These are phyloP conservation scores for Botrytis galanthina DNA, from an alignment of 2,329 filamentous ascomycete species.

Conservation along the genomic window DNA sequence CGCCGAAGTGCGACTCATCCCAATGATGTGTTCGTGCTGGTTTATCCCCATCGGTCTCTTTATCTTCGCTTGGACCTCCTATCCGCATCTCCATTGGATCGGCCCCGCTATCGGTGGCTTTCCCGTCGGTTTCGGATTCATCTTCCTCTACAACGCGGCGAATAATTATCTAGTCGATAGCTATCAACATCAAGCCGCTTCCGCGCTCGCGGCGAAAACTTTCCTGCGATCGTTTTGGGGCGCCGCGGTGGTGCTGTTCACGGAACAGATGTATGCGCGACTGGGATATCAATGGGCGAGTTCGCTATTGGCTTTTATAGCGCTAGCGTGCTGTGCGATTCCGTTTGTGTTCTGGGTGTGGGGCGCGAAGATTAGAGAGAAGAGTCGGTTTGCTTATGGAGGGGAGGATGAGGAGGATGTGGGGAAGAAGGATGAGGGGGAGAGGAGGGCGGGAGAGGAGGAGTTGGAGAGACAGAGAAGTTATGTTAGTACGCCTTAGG, in stretches of 20 bases:
- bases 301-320: slow-evolving; percentile 69
- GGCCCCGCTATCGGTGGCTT: slow-evolving; percentile 58
- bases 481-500: slow-evolving; percentile 33
- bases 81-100: slow-evolving; percentile 53
- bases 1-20: slow-evolving; percentile 73
- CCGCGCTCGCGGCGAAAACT: slow-evolving; percentile 77
- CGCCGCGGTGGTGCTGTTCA: slow-evolving; percentile 74
- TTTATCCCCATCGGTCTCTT: slow-evolving; percentile 66
- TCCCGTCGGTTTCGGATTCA: slow-evolving; percentile 62
- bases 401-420: slow-evolving; percentile 50
- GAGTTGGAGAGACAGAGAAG: slow-evolving; percentile 32
- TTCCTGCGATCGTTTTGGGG: slow-evolving; percentile 80
- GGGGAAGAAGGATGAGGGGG: slow-evolving; percentile 2
- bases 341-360: slow-evolving; percentile 80
- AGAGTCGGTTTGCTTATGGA: slow-evolving; percentile 72
- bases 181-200: slow-evolving; percentile 73
- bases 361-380: slow-evolving; percentile 66
- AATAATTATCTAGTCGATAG: slow-evolving; percentile 61
- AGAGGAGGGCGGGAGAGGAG: slow-evolving; percentile 20
- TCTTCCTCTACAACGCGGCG: slow-evolving; percentile 61
- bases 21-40: slow-evolving; percentile 79
- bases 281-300: slow-evolving; percentile 75
- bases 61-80: slow-evolving; percentile 66
- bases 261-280: slow-evolving; percentile 73
- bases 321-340: slow-evolving; percentile 75